A percentile compares a stretch with the other conserved stretches of the same genome.
Conservation (phyloP, 2,329 filamentous ascomycete genomes). For the Colletotrichum magnum region DNA sequence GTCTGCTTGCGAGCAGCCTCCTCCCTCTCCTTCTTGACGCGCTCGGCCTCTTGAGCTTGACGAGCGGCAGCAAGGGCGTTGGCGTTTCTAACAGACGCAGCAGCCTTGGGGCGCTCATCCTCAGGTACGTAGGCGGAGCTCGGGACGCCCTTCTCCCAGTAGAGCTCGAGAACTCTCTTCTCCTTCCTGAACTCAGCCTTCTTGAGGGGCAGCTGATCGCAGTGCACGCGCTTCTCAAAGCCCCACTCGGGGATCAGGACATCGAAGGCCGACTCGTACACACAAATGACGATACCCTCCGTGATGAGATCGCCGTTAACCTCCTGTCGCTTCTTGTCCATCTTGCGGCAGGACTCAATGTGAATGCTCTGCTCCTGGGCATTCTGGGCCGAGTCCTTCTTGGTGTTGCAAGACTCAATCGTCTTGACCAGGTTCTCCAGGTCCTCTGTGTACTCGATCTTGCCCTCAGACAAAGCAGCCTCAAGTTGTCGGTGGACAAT, state of each 20-base stretch:
- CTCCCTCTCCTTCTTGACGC: slow-evolving; percentile 87
- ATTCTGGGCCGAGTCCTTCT: slow-evolving; percentile 98
- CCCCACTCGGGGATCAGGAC: slow-evolving; percentile 98
- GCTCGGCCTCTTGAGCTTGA: slow-evolving; percentile 86
- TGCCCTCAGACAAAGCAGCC: slow-evolving; percentile 83
- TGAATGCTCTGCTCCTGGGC: slow-evolving; percentile 99
- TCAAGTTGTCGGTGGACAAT: slow-evolving; percentile 96
- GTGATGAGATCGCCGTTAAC: slow-evolving; percentile 92
- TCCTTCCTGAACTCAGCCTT: slow-evolving; percentile 99
- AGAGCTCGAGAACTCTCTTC: slow-evolving; percentile 92
- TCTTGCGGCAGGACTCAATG: slow-evolving; percentile 95
- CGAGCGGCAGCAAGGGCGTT: slow-evolving; percentile 83
- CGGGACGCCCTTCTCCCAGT: slow-evolving; percentile 99
- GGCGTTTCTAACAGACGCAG: slow-evolving; percentile 78
- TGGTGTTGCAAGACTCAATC: slow-evolving; percentile 96
- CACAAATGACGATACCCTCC: slow-evolving; percentile 95
- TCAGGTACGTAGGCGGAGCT: slow-evolving; percentile 97
- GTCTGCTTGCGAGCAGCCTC: slow-evolving; percentile 94
- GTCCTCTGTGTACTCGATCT: slow-evolving; percentile 90
- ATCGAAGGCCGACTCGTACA: slow-evolving; percentile 99
- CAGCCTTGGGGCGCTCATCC: slow-evolving; percentile 92
- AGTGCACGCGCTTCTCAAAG: slow-evolving; percentile 99
- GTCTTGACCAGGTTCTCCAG: slow-evolving; percentile 91
- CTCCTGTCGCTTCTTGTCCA: slow-evolving; percentile 92
- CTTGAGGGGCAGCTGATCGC: slow-evolving; percentile 96